phyloP scores from a whole-genome alignment of 148 eudicot species.

The Amaranthus hypochondriacus region DNA sequence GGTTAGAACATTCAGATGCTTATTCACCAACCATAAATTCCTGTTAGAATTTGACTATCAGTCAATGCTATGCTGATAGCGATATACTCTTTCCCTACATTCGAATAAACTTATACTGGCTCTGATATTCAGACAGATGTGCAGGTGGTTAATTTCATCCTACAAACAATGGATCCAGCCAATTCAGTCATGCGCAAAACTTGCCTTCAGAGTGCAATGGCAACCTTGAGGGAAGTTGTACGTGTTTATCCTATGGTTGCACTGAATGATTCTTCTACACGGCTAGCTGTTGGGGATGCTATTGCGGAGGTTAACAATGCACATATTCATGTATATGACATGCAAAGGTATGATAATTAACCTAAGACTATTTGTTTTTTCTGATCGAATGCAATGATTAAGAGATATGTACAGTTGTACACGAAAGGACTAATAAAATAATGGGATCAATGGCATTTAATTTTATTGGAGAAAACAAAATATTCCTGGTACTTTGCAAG shows the following conservation, averaged over 20 bases:
- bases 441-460: background rate
- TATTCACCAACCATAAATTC: background rate
- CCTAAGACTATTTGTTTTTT: background rate
- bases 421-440: background rate
- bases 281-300: constrained; percentile 98
- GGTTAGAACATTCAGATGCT: background rate
- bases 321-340: constrained; percentile 79
- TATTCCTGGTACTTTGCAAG: background rate
- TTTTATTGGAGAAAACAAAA: background rate
- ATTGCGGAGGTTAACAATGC: constrained; percentile 65
- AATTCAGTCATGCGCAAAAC: constrained; percentile 83
- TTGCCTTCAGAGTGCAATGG: constrained; percentile 80
- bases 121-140: constrained; percentile 70
- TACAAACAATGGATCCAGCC: constrained; percentile 92
- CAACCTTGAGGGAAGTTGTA: constrained; percentile 70
- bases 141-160: constrained; percentile 86
- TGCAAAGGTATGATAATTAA: constrained; percentile 61
- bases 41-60: background rate
- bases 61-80: background rate
- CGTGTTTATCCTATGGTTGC: constrained; percentile 93
- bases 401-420: background rate
- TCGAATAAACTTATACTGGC: constrained; percentile 15
- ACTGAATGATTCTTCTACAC: constrained; percentile 64
- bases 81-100: background rate
- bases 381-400: too few species aligned